These are phyloP conservation scores for Globisporangium cystogenes DNA, from an alignment of 352 stramenopile genomes.

Conservation along the genomic window DNA sequence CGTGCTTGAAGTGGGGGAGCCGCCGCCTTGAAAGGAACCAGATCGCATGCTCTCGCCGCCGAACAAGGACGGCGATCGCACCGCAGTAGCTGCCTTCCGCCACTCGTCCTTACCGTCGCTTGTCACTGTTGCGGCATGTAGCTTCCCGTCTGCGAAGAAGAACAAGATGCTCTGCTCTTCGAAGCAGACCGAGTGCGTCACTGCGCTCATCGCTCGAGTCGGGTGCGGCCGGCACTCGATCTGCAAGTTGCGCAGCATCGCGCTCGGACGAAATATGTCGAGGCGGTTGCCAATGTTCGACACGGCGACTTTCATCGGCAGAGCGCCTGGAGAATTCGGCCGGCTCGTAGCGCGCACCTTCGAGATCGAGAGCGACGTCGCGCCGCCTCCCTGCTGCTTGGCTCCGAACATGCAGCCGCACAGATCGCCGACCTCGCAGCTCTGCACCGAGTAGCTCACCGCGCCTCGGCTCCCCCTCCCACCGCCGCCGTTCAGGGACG, in stretches of 20 bases:
- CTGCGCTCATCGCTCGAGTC: slow-evolving; percentile 16
- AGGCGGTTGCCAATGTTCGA: slow-evolving; percentile 35
- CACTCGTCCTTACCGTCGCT: slow-evolving; percentile 10
- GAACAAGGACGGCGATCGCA: background rate
- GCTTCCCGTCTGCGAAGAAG: slow-evolving; percentile 24
- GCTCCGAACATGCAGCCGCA: slow-evolving; percentile 46
- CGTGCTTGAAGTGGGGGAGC: background rate
- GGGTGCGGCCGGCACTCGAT: slow-evolving; percentile 21
- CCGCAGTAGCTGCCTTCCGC: slow-evolving; percentile 1
- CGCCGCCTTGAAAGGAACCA: slow-evolving; percentile 3
- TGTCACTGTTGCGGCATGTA: slow-evolving; percentile 23
- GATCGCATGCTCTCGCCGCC: slow-evolving; percentile 1
- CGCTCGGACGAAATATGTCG: slow-evolving; percentile 29
- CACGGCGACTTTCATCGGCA: slow-evolving; percentile 24
- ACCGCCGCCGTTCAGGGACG: slow-evolving; percentile 9
- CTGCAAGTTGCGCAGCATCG: slow-evolving; percentile 28
- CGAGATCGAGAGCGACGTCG: slow-evolving; percentile 25
- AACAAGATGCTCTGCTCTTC: slow-evolving; percentile 33
- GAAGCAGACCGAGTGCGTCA: slow-evolving; percentile 31
- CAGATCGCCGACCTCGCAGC: slow-evolving; percentile 42
- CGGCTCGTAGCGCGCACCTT: slow-evolving; percentile 9
- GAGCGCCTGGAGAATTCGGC: background rate
- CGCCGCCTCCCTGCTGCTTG: slow-evolving; percentile 13
- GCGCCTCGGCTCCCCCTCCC: slow-evolving; percentile 13
- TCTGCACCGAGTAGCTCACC: slow-evolving; percentile 43